Percentiles rank a stretch among this genome's conserved stretches.
These are phyloP conservation scores for Cladosporium austrohemisphaericum DNA, from an alignment of 2,329 filamentous ascomycete species.

Conservation along the genomic window DNA sequence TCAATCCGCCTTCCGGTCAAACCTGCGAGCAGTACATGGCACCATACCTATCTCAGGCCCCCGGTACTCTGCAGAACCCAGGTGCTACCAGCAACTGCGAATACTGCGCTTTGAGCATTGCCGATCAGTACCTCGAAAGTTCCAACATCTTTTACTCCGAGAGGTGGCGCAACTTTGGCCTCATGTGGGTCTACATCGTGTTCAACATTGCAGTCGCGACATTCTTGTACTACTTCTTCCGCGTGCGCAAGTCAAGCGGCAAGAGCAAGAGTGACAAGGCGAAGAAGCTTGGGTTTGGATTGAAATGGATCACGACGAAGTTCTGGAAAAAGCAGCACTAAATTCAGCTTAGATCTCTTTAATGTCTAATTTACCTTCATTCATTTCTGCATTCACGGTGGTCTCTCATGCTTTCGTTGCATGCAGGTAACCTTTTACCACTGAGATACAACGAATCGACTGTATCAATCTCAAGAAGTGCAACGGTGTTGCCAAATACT, in stretches of 20 bases:
- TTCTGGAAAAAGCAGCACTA: constrained; percentile 15
- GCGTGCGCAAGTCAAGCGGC: constrained; percentile 42
- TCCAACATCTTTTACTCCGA: constrained; percentile 44
- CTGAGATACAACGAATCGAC: no score
- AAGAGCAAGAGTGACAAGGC: constrained; percentile 17
- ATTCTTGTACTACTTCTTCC: constrained; percentile 59
- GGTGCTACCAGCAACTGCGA: constrained; percentile 45
- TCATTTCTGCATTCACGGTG: no score
- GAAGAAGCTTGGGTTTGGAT: constrained; percentile 9
- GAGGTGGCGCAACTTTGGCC: constrained; percentile 66
- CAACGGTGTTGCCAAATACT: no score
- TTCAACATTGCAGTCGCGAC: constrained; percentile 62
- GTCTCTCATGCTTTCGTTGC: no score
- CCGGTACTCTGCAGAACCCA: constrained; percentile 44
- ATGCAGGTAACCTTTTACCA: no score
- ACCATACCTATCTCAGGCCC: constrained; percentile 35
- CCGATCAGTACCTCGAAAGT: constrained; percentile 47
- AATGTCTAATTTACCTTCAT: no score
- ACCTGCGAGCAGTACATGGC: constrained; percentile 46
- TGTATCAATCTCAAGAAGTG: no score
- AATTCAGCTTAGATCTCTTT: no score
- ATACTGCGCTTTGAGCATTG: constrained; percentile 46
- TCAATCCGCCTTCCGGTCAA: constrained; percentile 39
- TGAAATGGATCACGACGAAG: constrained; percentile 9
- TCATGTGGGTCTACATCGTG: constrained; percentile 63